Conservation (phyloP, 2,329 filamentous ascomycete genomes). For the Botrytis elliptica region DNA sequence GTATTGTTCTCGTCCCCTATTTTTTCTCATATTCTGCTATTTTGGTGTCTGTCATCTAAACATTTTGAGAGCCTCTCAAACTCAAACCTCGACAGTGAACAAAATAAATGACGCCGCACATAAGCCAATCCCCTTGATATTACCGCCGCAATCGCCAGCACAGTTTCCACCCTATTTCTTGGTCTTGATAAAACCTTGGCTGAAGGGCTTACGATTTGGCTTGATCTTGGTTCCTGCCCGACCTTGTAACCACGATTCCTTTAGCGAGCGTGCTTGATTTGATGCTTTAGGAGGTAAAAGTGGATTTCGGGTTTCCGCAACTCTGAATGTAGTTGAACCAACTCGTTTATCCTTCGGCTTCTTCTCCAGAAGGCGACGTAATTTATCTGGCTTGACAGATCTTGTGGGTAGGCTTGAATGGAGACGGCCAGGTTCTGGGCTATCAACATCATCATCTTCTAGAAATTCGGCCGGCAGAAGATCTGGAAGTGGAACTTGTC, state of each 20-base stretch:
- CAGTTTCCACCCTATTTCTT: conserved; percentile 25
- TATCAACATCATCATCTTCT: conserved; percentile 31
- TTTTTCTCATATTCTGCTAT: neutral
- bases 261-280: conserved; percentile 29
- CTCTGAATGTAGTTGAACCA: conserved; percentile 37
- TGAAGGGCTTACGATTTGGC: conserved; percentile 30
- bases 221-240: conserved; percentile 26
- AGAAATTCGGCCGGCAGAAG: conserved; percentile 37
- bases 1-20: neutral
- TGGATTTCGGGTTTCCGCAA: conserved; percentile 27
- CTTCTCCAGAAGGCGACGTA: conserved; percentile 32
- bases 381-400: conserved; percentile 35
- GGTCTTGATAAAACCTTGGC: conserved; percentile 31
- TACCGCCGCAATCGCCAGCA: neutral
- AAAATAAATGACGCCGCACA: neutral
- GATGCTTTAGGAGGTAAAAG: conserved; percentile 36
- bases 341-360: conserved; percentile 34
- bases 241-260: conserved; percentile 37
- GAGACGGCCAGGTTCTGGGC: neutral
- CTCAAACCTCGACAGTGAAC: neutral
- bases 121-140: neutral
- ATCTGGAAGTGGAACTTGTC: conserved; percentile 29
- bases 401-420: conserved; percentile 4
- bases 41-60: neutral
- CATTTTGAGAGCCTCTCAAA: neutral